phyloP scores from a whole-genome alignment of 192 early-diverging fungal genomes.

The Linnemannia elongata region DNA sequence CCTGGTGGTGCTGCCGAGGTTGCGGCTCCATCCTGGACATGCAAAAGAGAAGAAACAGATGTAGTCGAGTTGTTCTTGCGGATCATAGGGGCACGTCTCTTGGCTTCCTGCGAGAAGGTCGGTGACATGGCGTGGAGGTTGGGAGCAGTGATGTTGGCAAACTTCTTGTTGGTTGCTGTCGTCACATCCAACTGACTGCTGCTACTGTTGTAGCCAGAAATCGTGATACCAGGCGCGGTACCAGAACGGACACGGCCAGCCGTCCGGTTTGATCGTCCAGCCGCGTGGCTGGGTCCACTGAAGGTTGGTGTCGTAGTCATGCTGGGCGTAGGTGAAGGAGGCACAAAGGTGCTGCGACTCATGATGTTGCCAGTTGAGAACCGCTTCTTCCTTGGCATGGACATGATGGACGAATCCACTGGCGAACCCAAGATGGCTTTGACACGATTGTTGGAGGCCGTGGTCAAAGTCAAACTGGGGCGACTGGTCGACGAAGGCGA shows the following conservation, averaged over 20 bases:
- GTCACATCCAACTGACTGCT: neutral
- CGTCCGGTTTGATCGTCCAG: neutral
- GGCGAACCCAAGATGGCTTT: slow-evolving; percentile 49
- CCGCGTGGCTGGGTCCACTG: neutral
- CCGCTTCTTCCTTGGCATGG: slow-evolving; percentile 33
- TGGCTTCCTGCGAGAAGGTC: slow-evolving; percentile 34
- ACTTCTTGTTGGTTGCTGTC: slow-evolving; percentile 17
- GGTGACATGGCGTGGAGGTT: slow-evolving; percentile 44
- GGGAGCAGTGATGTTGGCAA: slow-evolving; percentile 11
- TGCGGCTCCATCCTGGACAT: slow-evolving; percentile 1
- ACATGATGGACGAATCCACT: slow-evolving; percentile 1
- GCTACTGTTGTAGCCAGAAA: slow-evolving; percentile 2
- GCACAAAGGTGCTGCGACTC: slow-evolving; percentile 23
- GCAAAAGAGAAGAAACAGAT: slow-evolving; percentile 15
- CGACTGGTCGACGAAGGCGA: slow-evolving; percentile 8
- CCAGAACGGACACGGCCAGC: slow-evolving; percentile 35
- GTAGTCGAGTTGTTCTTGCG: slow-evolving; percentile 41
- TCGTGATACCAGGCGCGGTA: slow-evolving; percentile 23
- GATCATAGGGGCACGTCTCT: slow-evolving; percentile 24
- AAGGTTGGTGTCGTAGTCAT: neutral
- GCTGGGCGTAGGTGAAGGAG: slow-evolving; percentile 28
- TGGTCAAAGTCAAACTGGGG: slow-evolving; percentile 38
- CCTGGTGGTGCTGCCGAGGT: slow-evolving; percentile 12
- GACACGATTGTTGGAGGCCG: slow-evolving; percentile 41
- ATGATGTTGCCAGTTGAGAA: slow-evolving; percentile 49